These are phyloP conservation scores for Leucoagaricus sp. DNA, from an alignment of 1,284 basidiomycete genomes.

Conservation along the genomic window DNA sequence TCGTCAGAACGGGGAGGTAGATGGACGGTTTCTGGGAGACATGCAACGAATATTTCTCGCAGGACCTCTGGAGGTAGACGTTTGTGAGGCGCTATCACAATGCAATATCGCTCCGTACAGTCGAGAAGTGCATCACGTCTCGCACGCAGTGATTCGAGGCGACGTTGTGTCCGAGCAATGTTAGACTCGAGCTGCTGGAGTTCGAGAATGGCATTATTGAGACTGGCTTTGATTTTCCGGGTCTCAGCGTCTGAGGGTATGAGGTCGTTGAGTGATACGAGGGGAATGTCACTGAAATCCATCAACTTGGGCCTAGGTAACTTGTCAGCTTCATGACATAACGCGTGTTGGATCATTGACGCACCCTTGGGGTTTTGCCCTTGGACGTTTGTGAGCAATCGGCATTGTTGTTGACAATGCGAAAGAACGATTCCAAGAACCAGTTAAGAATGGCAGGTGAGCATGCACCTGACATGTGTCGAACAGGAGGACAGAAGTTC, in stretches of 20 bases:
- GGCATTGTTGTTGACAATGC: background rate
- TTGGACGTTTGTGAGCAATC: slow-evolving; percentile 7
- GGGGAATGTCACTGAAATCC: slow-evolving; percentile 6
- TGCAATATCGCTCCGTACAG: slow-evolving; percentile 4
- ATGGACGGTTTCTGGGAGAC: slow-evolving; percentile 8
- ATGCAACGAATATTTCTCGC: slow-evolving; percentile 13
- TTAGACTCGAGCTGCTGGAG: slow-evolving; percentile 13
- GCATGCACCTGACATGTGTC: slow-evolving; percentile 12
- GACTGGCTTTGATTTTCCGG: slow-evolving; percentile 3
- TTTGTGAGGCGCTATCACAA: slow-evolving; percentile 12
- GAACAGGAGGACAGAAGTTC: slow-evolving; percentile 1
- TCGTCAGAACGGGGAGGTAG: slow-evolving; percentile 12
- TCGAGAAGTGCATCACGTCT: slow-evolving; percentile 1
- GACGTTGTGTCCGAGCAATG: slow-evolving; percentile 12
- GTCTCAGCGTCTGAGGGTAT: slow-evolving; percentile 10
- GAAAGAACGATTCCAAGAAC: background rate
- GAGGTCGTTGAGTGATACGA: slow-evolving; percentile 6
- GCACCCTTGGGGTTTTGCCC: slow-evolving; percentile 1
- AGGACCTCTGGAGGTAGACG: slow-evolving; percentile 12
- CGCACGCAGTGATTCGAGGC: slow-evolving; percentile 7
- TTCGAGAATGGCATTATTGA: slow-evolving; percentile 6
- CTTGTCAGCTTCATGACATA: background rate
- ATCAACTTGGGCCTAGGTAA: slow-evolving; percentile 7
- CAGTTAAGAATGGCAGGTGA: background rate
- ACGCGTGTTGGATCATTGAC: background rate